Evolutionary conservation across 2,329 filamentous ascomycete genomes (phyloP), one percentile per base, ranked within the genome.

Genomic region (Helminthosporium solani): DNA sequence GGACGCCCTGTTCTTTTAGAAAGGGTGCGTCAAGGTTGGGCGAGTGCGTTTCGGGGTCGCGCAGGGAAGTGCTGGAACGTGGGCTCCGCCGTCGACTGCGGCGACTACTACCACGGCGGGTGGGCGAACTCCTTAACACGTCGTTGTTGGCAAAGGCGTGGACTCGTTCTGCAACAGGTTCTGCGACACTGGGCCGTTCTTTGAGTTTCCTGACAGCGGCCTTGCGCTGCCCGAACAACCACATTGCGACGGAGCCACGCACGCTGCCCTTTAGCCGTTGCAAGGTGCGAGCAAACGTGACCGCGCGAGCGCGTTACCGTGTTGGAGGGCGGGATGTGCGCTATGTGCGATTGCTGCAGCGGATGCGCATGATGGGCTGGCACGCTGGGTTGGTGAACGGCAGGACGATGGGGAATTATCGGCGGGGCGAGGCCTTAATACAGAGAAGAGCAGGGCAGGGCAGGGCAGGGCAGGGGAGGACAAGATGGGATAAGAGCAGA

Each of bases 141-240:
- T 64, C 56, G 52, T 39, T 57, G 57, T 46, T 53, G 41, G 58
- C 49, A 41, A 50, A 44, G 34, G 54, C 52, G 44, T 44, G 46
- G 40, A 54, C 45, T 42, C 55, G 52, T 52, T 83, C 77, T 62
- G 77, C 70, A 60, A 79, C 79, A 49, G 78, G n/a, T 18, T 83
- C 77, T 62, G 77, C 70, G 60, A 79, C 79, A 49, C 78, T 72
- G 56, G 80, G 71, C 57, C 61, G 31, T 43, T 53, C 58, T 54
- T 57, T 64, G 47, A 66, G 61, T 65, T 66, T 67, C 55, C 63
- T 56, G 60, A 78, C 78, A 58, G 78, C 79, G 69, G 82, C 82
- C 72, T 84, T 84, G 71, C 80, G 85, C 64, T 86, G 84, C 71
- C 85, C 79, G 72, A 95, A 95, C 51, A 85, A 88, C 90, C 89